These are phyloP conservation scores for Cyclospora cayetanensis DNA, from an alignment of 169 alveolate genomes.

Conservation along the genomic window DNA sequence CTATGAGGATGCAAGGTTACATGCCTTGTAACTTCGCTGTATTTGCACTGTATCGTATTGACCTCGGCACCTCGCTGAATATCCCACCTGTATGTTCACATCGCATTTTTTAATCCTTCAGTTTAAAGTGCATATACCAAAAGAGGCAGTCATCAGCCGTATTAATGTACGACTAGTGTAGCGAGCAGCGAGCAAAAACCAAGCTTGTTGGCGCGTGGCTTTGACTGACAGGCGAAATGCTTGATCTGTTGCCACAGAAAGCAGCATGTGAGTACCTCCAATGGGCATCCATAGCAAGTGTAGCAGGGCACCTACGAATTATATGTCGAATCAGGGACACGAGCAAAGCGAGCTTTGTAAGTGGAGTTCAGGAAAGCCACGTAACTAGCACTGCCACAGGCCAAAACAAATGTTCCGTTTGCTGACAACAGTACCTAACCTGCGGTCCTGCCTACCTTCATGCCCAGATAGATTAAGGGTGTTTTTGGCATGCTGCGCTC, in stretches of 20 bases:
- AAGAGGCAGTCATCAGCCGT: background rate
- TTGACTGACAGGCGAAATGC: conserved; percentile 37
- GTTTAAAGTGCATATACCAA: background rate
- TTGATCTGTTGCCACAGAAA: conserved; percentile 50
- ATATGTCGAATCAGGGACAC: no score
- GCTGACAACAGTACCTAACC: no score
- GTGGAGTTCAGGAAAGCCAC: no score
- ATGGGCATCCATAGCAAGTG: conserved; percentile 29
- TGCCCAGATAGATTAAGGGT: background rate
- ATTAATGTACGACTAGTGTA: background rate
- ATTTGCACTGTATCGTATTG: conserved; percentile 47
- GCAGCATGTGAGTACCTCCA: conserved; percentile 22
- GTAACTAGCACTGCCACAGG: no score
- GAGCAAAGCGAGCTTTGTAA: no score
- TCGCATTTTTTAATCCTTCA: background rate
- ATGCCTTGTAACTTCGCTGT: conserved; percentile 56
- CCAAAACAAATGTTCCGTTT: no score
- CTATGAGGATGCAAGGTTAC: background rate
- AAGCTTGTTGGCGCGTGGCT: background rate
- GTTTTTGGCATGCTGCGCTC: conserved; percentile 17
- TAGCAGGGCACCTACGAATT: conserved; percentile 44
- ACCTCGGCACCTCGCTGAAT: conserved; percentile 13
- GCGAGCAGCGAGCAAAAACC: background rate
- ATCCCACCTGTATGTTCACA: conserved; percentile 27
- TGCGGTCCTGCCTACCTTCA: conserved; percentile 16